Base-by-base conservation (phyloP, 192 early-diverging fungal genomes). In the Mortierella hygrophila region DNA sequence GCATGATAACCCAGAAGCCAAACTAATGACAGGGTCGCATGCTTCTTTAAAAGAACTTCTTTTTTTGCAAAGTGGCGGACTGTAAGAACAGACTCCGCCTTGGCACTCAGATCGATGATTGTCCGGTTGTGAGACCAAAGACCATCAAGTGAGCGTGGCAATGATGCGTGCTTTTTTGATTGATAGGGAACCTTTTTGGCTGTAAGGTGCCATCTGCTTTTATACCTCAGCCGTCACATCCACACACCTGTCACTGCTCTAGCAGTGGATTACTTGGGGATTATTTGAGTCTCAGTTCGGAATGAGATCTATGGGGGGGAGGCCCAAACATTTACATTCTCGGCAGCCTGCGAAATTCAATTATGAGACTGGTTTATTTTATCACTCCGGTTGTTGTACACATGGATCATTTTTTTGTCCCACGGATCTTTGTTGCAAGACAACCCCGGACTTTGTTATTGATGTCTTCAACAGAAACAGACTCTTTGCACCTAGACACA, bases 41-140 rank as follows among this genome's bases (percentile, higher is more conserved):
- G 82, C 78, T 85, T 85, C 82, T 85, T 85, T 63, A 79, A 79
- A 79, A 54, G 76, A 85, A 73, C 76, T 60, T 83, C 76, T 38
- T 78, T 85, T 85, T 77, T 85, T 79, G 82, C 82, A 85, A 85
- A 79, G 82, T 85, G 82, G 82, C 75, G 76, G 54, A 70, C 54
- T 72, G 71, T 78, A 60, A 85, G 49, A 79, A 73, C 76, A 77
- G 68, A 70, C 70, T 47, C 46, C 47, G 47, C 82, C 82, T 78
- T 85, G 82, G 82, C 82, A 85, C 82, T 78, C 82, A 79, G 82
- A 63, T 79, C 78, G 82, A 85, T 74, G 82, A 85, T 65, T 85
- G 82, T 79, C 76, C 60, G 70, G 82, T 57, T 82, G 81, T 82
- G 81, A 82, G 81, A 77, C 81, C 82, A 54, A 83, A 79, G 82